A percentile compares a stretch with the other conserved stretches of the same genome.
phyloP scores from a whole-genome alignment of 2,329 filamentous ascomycete species.

The Trichoderma breve region DNA sequence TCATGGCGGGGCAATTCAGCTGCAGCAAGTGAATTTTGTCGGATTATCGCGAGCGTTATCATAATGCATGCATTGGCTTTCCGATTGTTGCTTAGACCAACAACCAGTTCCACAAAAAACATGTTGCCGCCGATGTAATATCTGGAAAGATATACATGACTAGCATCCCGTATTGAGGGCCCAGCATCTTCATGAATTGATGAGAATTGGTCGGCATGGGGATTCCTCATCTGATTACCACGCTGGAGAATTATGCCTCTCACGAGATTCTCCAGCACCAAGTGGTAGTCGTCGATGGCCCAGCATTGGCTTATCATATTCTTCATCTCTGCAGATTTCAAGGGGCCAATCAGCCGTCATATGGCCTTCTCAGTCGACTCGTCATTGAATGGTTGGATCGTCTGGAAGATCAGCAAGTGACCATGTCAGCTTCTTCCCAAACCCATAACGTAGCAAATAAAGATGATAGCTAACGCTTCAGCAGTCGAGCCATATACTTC shows the following conservation, averaged over 20 bases:
- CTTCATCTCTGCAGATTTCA: conserved; percentile 55
- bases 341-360: conserved; percentile 57
- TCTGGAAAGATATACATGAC: neutral
- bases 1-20: conserved; percentile 1
- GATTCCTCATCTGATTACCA: conserved; percentile 54
- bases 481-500: conserved; percentile 68
- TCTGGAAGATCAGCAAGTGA: conserved; percentile 53
- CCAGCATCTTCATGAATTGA: neutral
- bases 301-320: conserved; percentile 72
- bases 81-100: neutral
- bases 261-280: conserved; percentile 41
- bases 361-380: conserved; percentile 59
- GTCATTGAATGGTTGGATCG: conserved; percentile 62
- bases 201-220: conserved; percentile 46
- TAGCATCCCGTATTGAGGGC: neutral
- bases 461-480: conserved; percentile 16
- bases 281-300: conserved; percentile 67
- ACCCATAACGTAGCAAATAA: neutral
- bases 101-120: neutral
- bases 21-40: neutral
- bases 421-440: conserved; percentile 52
- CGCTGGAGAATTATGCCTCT: conserved; percentile 52
- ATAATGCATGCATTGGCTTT: neutral
- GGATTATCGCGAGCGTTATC: neutral
- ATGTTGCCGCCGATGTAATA: neutral